Base-by-base conservation (phyloP, 176 grass and related monocot species). In the Juncus inflexus region DNA sequence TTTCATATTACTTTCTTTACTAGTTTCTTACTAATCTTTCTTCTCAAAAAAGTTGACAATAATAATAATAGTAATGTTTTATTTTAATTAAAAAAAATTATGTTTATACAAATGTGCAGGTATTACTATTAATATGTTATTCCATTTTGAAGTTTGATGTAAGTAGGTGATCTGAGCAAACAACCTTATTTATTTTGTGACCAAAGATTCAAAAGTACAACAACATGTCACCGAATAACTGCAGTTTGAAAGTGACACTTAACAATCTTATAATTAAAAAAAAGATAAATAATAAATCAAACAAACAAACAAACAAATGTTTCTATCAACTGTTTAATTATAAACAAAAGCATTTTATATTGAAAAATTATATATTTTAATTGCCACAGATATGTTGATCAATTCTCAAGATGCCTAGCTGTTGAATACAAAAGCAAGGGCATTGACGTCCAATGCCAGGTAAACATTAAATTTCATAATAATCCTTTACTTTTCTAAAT, bases 391-490 rank as follows among this genome's bases (percentile, higher is more conserved):
- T 95, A 95, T 2, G n/a, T 95, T 2, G 90, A 95, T 43, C 83
- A 95, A 58, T 95, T 95, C 81, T 90, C 83, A 15, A 86, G 90
- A 62, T 90, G 86, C 65, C 84, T 95, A 5, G 81, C 84, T 75
- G 86, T 90, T 49, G 90, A 90, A 70, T 95, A 95, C 71, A 95
- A 87, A 72, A 75, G 77, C 81, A 95, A 83, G 81, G 90, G 90
- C 41, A 95, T 95, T 59, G 86, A 95, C 84, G 90, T 95, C 61
- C 90, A 95, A 64, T 95, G 90, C 68, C 83, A 90, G 86, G 86
- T 95, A 80, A 62, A 3, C 37, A 62, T 47, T 74, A 57, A n/a
- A 28, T 50, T 6, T 76, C 61, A 43, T 60, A 39, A 54, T 64
- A 61, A 3, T 12, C 12, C 3, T 39, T 54, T 3, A 55, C 9